Evolutionary conservation across 2,329 filamentous ascomycete species (phyloP).

Genomic region (Fusarium gaditjirri): DNA sequence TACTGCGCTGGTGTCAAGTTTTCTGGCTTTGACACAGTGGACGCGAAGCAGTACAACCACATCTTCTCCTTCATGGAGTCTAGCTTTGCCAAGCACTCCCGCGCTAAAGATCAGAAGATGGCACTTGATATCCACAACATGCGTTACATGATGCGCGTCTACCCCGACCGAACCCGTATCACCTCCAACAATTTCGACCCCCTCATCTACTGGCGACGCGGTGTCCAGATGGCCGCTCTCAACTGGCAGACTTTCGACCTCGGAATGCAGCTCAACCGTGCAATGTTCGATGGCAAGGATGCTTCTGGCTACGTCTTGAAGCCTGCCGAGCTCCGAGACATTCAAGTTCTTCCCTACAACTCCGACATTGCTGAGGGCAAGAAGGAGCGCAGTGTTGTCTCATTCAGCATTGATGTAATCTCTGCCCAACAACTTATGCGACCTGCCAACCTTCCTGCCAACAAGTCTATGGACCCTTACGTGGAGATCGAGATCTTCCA

Average conservation of each 20-base stretch:
- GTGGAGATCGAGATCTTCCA: slow-evolving; percentile 95
- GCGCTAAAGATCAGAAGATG: slow-evolving; percentile 78
- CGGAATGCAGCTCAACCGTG: slow-evolving; percentile 94
- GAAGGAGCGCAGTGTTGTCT: slow-evolving; percentile 82
- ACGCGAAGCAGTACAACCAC: slow-evolving; percentile 91
- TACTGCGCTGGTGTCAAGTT: slow-evolving; percentile 82
- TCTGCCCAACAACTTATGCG: slow-evolving; percentile 96
- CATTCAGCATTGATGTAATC: slow-evolving; percentile 87
- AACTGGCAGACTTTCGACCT: slow-evolving; percentile 99
- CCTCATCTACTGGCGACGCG: slow-evolving; percentile 90
- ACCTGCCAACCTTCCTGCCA: slow-evolving; percentile 75
- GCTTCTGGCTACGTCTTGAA: slow-evolving; percentile 94
- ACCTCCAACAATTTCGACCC: slow-evolving; percentile 95
- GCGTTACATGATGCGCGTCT: slow-evolving; percentile 91
- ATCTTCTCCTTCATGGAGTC: slow-evolving; percentile 95
- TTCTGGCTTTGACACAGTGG: slow-evolving; percentile 78
- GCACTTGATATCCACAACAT: slow-evolving; percentile 90
- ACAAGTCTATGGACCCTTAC: slow-evolving; percentile 86
- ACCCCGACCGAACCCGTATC: slow-evolving; percentile 84
- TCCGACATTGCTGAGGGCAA: slow-evolving; percentile 67
- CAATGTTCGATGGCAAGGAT: slow-evolving; percentile 94
- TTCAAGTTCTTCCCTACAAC: slow-evolving; percentile 67
- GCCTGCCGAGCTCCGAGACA: slow-evolving; percentile 83
- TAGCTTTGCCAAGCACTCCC: slow-evolving; percentile 84
- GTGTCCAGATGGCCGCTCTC: slow-evolving; percentile 96